Percentiles rank a stretch among this genome's conserved stretches.
Conservation (phyloP, 2,329 filamentous ascomycete species). For the Sporothrix pseudoabietina region DNA sequence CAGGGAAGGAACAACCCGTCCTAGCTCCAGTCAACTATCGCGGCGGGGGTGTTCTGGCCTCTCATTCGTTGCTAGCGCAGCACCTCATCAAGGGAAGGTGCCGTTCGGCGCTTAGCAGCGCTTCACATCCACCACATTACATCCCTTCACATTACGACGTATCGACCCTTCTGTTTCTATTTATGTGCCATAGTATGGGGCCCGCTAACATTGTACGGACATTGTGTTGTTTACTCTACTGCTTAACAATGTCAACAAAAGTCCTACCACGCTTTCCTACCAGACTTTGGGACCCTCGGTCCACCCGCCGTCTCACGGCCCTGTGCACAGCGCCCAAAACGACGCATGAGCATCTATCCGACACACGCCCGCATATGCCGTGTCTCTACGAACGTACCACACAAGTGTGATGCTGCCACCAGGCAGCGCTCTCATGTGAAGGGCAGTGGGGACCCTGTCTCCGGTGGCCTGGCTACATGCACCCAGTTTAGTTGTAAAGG, state of each 20-base stretch:
- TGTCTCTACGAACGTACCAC: background rate
- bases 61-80: conserved; percentile 24
- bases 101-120: conserved; percentile 27
- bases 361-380: background rate
- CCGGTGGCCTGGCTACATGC: background rate
- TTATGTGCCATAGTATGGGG: background rate
- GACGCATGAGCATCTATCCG: background rate
- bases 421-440: background rate
- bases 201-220: background rate
- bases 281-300: background rate
- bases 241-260: background rate
- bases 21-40: conserved; percentile 10
- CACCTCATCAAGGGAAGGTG: conserved; percentile 7
- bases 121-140: background rate
- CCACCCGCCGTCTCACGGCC: background rate
- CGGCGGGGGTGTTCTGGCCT: conserved; percentile 9
- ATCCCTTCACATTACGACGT: background rate
- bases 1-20: background rate
- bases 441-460: background rate
- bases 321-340: background rate
- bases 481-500: background rate
- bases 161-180: conserved; percentile 8
- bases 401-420: background rate
- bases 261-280: background rate
- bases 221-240: background rate